Conservation (phyloP, 2,329 filamentous ascomycete genomes). For the Aspergillus sp. region DNA sequence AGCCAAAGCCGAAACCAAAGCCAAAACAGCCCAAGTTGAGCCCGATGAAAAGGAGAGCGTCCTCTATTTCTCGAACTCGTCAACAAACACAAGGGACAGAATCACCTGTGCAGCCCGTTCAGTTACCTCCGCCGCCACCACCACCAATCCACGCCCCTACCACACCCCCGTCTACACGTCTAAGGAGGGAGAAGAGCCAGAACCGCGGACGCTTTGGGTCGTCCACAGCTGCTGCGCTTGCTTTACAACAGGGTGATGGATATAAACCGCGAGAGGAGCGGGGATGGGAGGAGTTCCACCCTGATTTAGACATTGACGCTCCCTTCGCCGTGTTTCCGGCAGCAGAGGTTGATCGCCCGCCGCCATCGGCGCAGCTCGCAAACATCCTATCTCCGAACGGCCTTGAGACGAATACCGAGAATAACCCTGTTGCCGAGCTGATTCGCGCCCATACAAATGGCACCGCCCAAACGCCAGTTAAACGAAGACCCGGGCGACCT, state of each 20-base stretch:
- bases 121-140: slow-evolving; percentile 27
- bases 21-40: slow-evolving; percentile 45
- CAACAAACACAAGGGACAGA: slow-evolving; percentile 38
- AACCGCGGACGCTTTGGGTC: slow-evolving; percentile 73
- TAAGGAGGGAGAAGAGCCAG: slow-evolving; percentile 44
- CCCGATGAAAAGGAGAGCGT: slow-evolving; percentile 44
- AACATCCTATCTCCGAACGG: slow-evolving; percentile 30
- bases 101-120: slow-evolving; percentile 15
- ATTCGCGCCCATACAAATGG: slow-evolving; percentile 40
- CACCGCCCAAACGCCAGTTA: slow-evolving; percentile 46
- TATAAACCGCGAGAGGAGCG: slow-evolving; percentile 97
- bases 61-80: slow-evolving; percentile 51
- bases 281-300: slow-evolving; percentile 97
- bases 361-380: slow-evolving; percentile 49
- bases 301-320: slow-evolving; percentile 85
- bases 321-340: slow-evolving; percentile 76
- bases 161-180: slow-evolving; percentile 40
- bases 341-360: slow-evolving; percentile 79
- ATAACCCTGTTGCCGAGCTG: slow-evolving; percentile 42
- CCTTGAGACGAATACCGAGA: slow-evolving; percentile 23
- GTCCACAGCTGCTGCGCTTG: slow-evolving; percentile 79
- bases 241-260: slow-evolving; percentile 86
- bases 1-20: slow-evolving; percentile 20
- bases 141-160: slow-evolving; percentile 30
- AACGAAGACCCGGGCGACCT: slow-evolving; percentile 63